Base-by-base conservation (phyloP, 2,329 filamentous ascomycete species). In the Curvularia hawaiiensis region DNA sequence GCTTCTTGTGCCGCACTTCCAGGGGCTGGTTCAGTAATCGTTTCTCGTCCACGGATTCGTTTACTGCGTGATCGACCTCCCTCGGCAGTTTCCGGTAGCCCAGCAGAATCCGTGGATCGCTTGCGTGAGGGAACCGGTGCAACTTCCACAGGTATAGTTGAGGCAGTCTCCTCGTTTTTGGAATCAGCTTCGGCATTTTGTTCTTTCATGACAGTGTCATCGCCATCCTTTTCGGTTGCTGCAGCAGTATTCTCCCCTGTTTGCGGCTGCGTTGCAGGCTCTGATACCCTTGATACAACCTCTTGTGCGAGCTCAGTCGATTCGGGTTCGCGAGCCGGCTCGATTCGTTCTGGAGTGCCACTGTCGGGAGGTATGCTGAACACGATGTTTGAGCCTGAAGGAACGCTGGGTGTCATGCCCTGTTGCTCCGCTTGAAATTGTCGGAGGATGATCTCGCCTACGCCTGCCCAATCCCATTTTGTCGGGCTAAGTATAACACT, bases 31-130 rank as follows among this genome's bases (percentile, higher is more conserved):
- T 85, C 83, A 7, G 77, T 79, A 49, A 82, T 78, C 9, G 83
- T 84, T 61, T 87, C 85, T 59, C 86, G 80, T 30, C 85, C 84
- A 51, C 85, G 82, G 18, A 86, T 82, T 35, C 86, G 81, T 66
- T 86, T 85, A 69, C 85, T 88, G 65, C 85, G 85, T 12, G 78
- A 76, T 47, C 86, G 80, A 20, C 82, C 80, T 49, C 83, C 83
- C 59, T 88, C 85, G 12, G 77, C 77, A 12, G 79, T 79, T 50
- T 88, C 86, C 2, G 85, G 80, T 28, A 87, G 78, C 10, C 83
- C 84, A 48, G 85, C 83, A 20, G 83, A 84, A 50, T 86, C 83
- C 14, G 83, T 84, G 3, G 85, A 88, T 55, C 86, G 79, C 71
- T 89, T 89, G 20, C 86, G 80, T 22, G 79, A 79, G 11, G 77